Base-by-base conservation (phyloP, 768 basidiomycete genomes). In the Candolleomyces eurysporus region DNA sequence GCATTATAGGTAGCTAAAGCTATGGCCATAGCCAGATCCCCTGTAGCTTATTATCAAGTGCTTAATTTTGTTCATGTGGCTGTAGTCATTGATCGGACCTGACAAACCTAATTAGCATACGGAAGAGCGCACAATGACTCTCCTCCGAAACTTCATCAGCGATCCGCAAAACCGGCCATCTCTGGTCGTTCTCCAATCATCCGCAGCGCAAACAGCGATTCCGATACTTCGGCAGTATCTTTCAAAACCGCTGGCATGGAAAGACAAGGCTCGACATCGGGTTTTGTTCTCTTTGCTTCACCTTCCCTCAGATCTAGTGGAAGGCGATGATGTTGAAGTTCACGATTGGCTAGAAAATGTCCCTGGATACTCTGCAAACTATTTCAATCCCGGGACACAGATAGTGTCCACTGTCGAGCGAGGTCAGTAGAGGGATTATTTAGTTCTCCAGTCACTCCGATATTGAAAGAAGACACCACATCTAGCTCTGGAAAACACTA, bases 241-340 rank as follows among this genome's bases (percentile, higher is more conserved):
- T 67, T 61, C 64, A 57, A 72, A 61, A 63, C 54, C 67, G 61
- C 62, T 16, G 45, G 48, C 30, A 48, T 32, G 31, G 45, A 39
- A 40, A 64, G 66, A 60, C 50, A 48, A 48, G 48, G 50, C 61
- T 57, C 56, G 60, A 58, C 63, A 67, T 62, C 63, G 61, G 76
- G 31, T 88, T 30, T 69, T 90, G 51, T 84, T 90, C 79, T 89
- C 53, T 81, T 88, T 67, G 81, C 83, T 4, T 74, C 82, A 19
- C 72, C 78, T 40, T 70, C 82, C 66, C 10, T 19, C 45, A 22
- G 45, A 55, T 39, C 71, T 84, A 16, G 69, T 75, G 59, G 66
- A 66, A 60, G 51, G 72, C 63, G 69, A 75, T 17, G 66, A 72
- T 50, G 62, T 84, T 2, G 68, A 75, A 45, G 67, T 83, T 14